Evolutionary conservation across 306 rosid genomes (phyloP).

Genomic region (Corylus heterophylla): DNA sequence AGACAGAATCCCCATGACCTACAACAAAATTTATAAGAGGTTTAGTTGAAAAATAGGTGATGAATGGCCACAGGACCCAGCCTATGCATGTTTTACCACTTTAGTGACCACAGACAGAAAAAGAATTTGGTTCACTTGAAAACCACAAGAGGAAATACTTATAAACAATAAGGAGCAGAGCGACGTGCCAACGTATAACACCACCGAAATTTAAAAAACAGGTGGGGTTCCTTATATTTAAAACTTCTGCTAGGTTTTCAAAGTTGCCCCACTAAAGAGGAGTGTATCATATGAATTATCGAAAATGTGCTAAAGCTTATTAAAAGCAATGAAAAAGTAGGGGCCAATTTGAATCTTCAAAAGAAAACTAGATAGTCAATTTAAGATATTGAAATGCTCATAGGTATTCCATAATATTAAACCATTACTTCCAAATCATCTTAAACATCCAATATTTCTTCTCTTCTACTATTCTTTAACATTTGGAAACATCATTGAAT

Average conservation of each 20-base stretch:
- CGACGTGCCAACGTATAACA: neutral
- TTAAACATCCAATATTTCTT: neutral
- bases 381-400: neutral
- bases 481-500: too few species aligned
- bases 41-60: slow-evolving; percentile 1
- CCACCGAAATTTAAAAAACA: neutral
- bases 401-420: neutral
- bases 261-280: neutral
- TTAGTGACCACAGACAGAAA: neutral
- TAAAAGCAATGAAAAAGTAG: neutral
- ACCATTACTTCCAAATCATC: neutral
- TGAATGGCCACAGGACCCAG: slow-evolving; percentile 9
- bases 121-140: neutral
- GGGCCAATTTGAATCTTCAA: neutral
- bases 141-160: neutral
- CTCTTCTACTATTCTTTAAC: too few species aligned
- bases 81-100: slow-evolving; percentile 8
- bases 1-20: slow-evolving; percentile 81
- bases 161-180: neutral
- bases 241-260: neutral
- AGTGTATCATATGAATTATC: neutral
- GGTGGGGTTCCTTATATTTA: neutral
- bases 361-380: neutral
- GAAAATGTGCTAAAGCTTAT: neutral
- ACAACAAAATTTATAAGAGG: slow-evolving; percentile 25